Evolutionary conservation across 228 moss, liverwort and hornwort species (phyloP), one percentile per base, ranked within the genome.

Genomic region (Sphagnum fallax): DNA sequence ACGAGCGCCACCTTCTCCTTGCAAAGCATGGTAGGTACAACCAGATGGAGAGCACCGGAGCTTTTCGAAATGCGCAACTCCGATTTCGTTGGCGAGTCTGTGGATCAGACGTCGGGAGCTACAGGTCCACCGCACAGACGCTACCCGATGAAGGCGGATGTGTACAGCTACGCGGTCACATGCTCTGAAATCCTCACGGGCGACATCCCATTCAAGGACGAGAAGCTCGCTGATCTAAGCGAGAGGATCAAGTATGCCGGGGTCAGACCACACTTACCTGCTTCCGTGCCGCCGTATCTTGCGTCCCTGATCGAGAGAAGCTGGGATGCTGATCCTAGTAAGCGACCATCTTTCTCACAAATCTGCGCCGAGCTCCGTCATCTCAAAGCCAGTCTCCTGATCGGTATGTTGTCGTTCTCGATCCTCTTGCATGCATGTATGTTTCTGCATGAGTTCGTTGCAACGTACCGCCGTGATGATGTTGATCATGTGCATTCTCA

Each of bases 21-120:
- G 16, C 18, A 16, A 53, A n/a, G 10, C 55, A 14, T 9, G 10
- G 48, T 32, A 1, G 68, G 55, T 57, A 15, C 68, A 8, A 68
- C 6, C 18, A 52, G n/a, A 53, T 68, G 52, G 52, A 68, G 53
- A 55, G 68, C 68, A 12, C 68, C 68, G 47, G 68, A 68, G 68
- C 5, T 67, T 50, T 53, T 67, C 8, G 67, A 13, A 10, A 32
- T 32, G 32, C 32, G 32, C 32, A 32, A 32, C 32, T 32, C 32
- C 32, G 32, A 32, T 32, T 32, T 32, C 32, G 1, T 32, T 32
- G 32, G 32, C 32, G 32, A 32, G 32, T 32, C 32, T 1, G 32
- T 0, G 32, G 32, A 32, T 32, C 32, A 2, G 32, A 32, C 2
- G 32, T 32, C 32, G 32, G 32, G 32, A 32, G 32, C 32, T 32